Base-by-base conservation (phyloP, 228 moss, liverwort and hornwort genomes). In the Sphagnum magellanicum region DNA sequence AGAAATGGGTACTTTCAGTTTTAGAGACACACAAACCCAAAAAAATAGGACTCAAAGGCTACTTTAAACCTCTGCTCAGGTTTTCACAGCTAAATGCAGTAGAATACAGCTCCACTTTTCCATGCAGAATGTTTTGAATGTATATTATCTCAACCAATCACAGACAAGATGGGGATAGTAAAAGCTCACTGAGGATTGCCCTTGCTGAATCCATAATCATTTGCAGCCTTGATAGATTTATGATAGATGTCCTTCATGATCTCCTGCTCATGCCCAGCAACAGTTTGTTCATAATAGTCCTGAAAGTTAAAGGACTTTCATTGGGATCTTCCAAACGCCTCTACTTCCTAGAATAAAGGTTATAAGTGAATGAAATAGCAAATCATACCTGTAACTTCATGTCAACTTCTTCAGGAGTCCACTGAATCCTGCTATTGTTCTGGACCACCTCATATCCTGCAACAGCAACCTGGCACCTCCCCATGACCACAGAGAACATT, bases 361-460 rank as follows among this genome's bases (percentile, higher is more conserved):
- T 11, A 11, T 59, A 72, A 55, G 52, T 15, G 5, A 69, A 48
- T 12, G 49, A 48, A 48, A 2, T 46, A 32, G 65, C n/a, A 12
- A 9, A 48, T 55, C 83, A 72, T 72, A 83, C 96, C 84, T 96
- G 89, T 79, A 96, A 85, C 76, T 88, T 89, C 73, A 78, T 81
- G 72, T 96, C 96, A 73, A 96, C 82, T 86, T 96, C 92, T 72
- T 96, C 92, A 50, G 81, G 48, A 16, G 92, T 89, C 92, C 90
- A 95, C 71, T 96, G 92, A 64, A 83, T 76, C 65, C 88, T 85
- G 61, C 84, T 84, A 72, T 66, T 81, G 68, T 89, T 85, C 58
- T 92, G 96, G 61, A 84, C 73, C 84, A 91, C 84, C 81, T 92
- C 92, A 65, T 91, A 74, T 68, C 88, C 91, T 77, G 89, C 90